These are phyloP conservation scores for Aquilaria malaccensis DNA, from an alignment of 345 rosid genomes.

Conservation along the genomic window DNA sequence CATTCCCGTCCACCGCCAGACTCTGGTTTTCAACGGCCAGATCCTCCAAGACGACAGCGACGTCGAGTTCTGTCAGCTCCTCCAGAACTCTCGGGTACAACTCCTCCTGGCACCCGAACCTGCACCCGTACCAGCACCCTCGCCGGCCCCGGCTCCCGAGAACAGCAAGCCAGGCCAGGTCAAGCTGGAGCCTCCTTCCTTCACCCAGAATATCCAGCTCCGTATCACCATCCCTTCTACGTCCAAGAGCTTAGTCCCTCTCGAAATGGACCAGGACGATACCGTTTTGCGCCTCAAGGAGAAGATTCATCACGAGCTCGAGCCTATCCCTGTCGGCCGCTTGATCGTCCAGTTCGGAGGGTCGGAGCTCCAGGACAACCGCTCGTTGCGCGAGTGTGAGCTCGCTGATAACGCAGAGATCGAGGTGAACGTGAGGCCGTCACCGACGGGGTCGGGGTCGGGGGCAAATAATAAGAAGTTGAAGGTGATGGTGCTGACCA, in stretches of 20 bases:
- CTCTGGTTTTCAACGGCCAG: slow-evolving; percentile 54
- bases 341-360: slow-evolving; percentile 22
- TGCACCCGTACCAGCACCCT: background rate
- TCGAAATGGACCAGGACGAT: slow-evolving; percentile 28
- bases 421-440: slow-evolving; percentile 25
- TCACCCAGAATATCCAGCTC: slow-evolving; percentile 28
- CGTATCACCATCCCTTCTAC: slow-evolving; percentile 27
- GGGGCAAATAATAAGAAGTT: slow-evolving; percentile 30
- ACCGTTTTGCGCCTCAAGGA: slow-evolving; percentile 32
- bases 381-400: slow-evolving; percentile 21
- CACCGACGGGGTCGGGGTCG: slow-evolving; percentile 18
- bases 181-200: slow-evolving; percentile 22
- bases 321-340: slow-evolving; percentile 22
- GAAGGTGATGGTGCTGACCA: slow-evolving; percentile 53
- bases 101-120: slow-evolving; percentile 31
- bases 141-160: background rate
- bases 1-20: slow-evolving; percentile 49
- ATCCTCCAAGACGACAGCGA: slow-evolving; percentile 55
- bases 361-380: slow-evolving; percentile 30
- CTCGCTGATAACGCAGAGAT: slow-evolving; percentile 26
- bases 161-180: slow-evolving; percentile 10
- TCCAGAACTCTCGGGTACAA: slow-evolving; percentile 53
- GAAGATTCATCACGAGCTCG: slow-evolving; percentile 31
- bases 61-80: slow-evolving; percentile 48
- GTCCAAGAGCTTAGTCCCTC: slow-evolving; percentile 17